Evolutionary conservation across 2,329 filamentous ascomycete genomes (phyloP).

Genomic region (Dryadomyces quercivorus): DNA sequence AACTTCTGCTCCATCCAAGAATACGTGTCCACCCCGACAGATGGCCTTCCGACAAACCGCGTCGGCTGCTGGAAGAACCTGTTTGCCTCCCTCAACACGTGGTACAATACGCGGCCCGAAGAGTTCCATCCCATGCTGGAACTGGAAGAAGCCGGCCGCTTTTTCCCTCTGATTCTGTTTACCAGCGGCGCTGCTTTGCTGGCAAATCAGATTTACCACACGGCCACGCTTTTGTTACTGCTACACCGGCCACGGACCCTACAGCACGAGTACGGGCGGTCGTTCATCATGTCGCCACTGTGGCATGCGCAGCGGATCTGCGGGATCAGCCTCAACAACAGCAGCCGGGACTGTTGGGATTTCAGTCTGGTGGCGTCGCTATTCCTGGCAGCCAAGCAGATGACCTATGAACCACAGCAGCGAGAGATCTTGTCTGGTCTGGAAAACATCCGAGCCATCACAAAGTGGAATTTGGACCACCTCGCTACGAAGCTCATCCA

Average conservation of each 20-base stretch:
- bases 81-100: conserved; percentile 19
- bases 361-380: conserved; percentile 33
- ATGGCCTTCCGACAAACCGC: too few relatives aligned
- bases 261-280: conserved; percentile 18
- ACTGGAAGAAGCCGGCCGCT: conserved; percentile 17
- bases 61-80: conserved; percentile 17
- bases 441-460: conserved; percentile 19
- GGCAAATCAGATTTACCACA: conserved; percentile 43
- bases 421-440: conserved; percentile 22
- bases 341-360: conserved; percentile 32
- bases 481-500: background rate
- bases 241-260: conserved; percentile 35
- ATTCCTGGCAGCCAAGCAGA: conserved; percentile 28
- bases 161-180: conserved; percentile 25
- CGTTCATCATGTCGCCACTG: conserved; percentile 25
- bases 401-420: conserved; percentile 37
- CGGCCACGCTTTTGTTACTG: conserved; percentile 38
- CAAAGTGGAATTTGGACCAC: background rate
- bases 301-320: conserved; percentile 38
- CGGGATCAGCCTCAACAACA: conserved; percentile 35
- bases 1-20: background rate
- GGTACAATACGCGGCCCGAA: conserved; percentile 20
- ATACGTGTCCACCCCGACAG: background rate
- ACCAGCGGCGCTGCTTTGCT: conserved; percentile 29
- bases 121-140: conserved; percentile 23